Percentiles rank a stretch among this genome's conserved stretches.
phyloP scores from a whole-genome alignment of 345 rosid genomes.

The Dipteronia sinensis region DNA sequence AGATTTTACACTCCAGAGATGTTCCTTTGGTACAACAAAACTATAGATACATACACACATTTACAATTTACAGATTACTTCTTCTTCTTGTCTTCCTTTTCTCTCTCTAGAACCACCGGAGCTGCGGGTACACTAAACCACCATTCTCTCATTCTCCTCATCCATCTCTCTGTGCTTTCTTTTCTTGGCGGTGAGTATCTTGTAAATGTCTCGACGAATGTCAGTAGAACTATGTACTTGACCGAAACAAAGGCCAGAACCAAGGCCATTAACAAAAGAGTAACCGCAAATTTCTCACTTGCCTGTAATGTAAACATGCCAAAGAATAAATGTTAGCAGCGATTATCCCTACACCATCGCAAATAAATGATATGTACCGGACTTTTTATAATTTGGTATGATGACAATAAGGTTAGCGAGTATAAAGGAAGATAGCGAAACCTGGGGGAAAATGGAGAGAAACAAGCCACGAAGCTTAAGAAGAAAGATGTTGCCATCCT shows the following conservation, averaged over 20 bases:
- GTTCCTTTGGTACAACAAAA: neutral
- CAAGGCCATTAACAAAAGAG: constrained; percentile 52
- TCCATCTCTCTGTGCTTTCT: constrained; percentile 67
- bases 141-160: constrained; percentile 92
- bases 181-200: constrained; percentile 75
- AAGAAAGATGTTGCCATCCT: constrained; percentile 79
- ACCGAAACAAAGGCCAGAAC: constrained; percentile 54
- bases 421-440: constrained; percentile 13
- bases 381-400: neutral
- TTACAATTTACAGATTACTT: constrained; percentile 31
- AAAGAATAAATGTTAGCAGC: neutral
- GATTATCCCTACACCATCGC: neutral
- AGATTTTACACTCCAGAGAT: constrained; percentile 8
- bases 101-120: constrained; percentile 73
- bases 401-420: neutral
- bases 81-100: constrained; percentile 71
- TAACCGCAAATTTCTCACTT: constrained; percentile 66
- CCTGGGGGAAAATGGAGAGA: constrained; percentile 80
- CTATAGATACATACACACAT: constrained; percentile 5
- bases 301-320: constrained; percentile 49
- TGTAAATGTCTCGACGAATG: constrained; percentile 74
- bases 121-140: constrained; percentile 99
- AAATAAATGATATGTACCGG: neutral
- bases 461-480: constrained; percentile 86
- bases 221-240: constrained; percentile 52